Percentiles rank a stretch among this genome's conserved stretches.
Conservation (phyloP, 2,329 filamentous ascomycete genomes). For the Aspergillus sp. region DNA sequence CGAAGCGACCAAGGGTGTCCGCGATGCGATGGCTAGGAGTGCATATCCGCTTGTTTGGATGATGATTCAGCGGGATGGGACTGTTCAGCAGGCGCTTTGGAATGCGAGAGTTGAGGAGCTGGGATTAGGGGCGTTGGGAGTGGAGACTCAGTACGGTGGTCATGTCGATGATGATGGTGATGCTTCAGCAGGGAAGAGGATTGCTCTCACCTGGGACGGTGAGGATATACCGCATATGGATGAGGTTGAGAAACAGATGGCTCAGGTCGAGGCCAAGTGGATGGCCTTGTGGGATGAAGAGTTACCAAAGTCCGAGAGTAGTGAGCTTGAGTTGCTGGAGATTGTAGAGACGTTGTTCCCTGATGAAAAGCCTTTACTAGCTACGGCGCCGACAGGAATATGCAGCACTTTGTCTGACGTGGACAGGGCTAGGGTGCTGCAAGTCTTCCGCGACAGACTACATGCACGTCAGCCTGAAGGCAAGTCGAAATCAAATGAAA, state of each 20-base stretch:
- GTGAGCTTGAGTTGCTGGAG: slow-evolving; percentile 22
- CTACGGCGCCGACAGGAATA: background rate
- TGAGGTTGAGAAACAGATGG: slow-evolving; percentile 21
- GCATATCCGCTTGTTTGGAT: slow-evolving; percentile 66
- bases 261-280: slow-evolving; percentile 21
- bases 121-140: slow-evolving; percentile 34
- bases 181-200: slow-evolving; percentile 10
- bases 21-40: slow-evolving; percentile 65
- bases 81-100: slow-evolving; percentile 41
- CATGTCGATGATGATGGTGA: slow-evolving; percentile 17
- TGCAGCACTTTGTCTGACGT: slow-evolving; percentile 13
- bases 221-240: slow-evolving; percentile 29
- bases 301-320: slow-evolving; percentile 6
- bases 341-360: slow-evolving; percentile 22
- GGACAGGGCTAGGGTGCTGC: slow-evolving; percentile 16
- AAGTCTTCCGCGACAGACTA: slow-evolving; percentile 9
- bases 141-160: slow-evolving; percentile 30
- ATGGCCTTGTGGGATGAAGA: slow-evolving; percentile 21
- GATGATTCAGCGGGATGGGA: slow-evolving; percentile 35
- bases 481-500: too few relatives aligned
- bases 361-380: slow-evolving; percentile 15
- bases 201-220: slow-evolving; percentile 33
- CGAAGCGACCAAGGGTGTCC: slow-evolving; percentile 71
- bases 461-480: background rate
- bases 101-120: slow-evolving; percentile 36